Evolutionary conservation across 192 early-diverging fungal genomes (phyloP), one percentile per base, ranked within the genome.

Genomic region (Backusella tarrabulga): DNA sequence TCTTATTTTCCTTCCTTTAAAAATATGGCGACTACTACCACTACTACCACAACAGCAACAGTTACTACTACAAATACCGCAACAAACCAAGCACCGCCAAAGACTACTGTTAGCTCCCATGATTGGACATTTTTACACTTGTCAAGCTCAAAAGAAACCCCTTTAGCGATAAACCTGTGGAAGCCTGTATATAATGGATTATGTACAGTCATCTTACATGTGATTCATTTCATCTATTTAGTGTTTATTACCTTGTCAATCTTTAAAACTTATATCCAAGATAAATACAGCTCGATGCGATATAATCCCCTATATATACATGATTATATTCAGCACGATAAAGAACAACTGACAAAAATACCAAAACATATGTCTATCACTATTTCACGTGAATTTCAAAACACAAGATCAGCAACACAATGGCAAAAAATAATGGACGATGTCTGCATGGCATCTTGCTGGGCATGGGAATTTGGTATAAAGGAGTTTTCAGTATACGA

Each of bases 381-480:
- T 35, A 36, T 79, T 21, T 79, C 78, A 71, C 44, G 46, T 70
- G 78, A 79, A 71, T 50, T 79, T 38, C n/a, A 44, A 41, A 34
- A 46, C 26, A 52, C 36, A 35, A 67, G 78, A 71, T 41, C 73
- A 17, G 17, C 26, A 23, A n/a, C 70, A 21, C 73, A 79, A 34
- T 79, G 78, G 78, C 6, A 73, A 26, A 44, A 12, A 17, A 79
- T 75, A 34, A 75, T 79, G 42, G 11, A 52, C 14, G 68, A 79
- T 66, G 67, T 74, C 5, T 79, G 73, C 26, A 32, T 71, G 29
- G 46, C 32, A 17, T 35, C 73, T 44, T 79, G 78, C 34, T 79
- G 78, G 78, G 78, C 78, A 6, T 79, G 78, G 78, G 50, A 79
- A 35, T 63, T 79, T 68, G 78, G 78, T 34, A 75, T 79, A 26